A percentile compares a stretch with the other conserved stretches of the same genome.
Conservation (phyloP, 768 basidiomycete genomes). For the Phaffia tasmanica region DNA sequence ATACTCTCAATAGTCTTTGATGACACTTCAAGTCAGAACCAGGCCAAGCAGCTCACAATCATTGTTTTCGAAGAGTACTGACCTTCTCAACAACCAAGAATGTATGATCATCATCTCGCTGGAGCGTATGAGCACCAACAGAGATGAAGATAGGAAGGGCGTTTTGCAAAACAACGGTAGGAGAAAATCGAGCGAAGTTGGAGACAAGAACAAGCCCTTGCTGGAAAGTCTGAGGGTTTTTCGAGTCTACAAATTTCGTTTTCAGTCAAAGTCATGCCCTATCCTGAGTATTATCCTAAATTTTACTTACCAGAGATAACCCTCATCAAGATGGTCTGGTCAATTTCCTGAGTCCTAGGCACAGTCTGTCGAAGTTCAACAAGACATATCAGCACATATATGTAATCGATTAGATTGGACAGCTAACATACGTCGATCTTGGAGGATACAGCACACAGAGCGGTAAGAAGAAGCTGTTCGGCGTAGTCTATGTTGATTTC, state of each 20-base stretch:
- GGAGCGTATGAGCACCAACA: slow-evolving; percentile 98
- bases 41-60: slow-evolving; percentile 2
- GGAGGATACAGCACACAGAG: slow-evolving; percentile 42
- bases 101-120: slow-evolving; percentile 88
- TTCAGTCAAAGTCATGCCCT: slow-evolving; percentile 3
- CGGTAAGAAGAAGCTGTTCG: slow-evolving; percentile 73
- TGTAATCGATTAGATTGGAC: not conserved
- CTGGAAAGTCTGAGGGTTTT: slow-evolving; percentile 88
- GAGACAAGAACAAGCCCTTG: slow-evolving; percentile 82
- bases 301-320: slow-evolving; percentile 57
- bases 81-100: slow-evolving; percentile 92
- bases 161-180: slow-evolving; percentile 83
- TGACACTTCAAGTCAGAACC: not conserved
- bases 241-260: slow-evolving; percentile 48
- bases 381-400: not conserved
- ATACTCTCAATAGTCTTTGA: slow-evolving; percentile 79
- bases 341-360: slow-evolving; percentile 41
- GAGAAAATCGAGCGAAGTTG: slow-evolving; percentile 66
- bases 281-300: not conserved
- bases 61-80: slow-evolving; percentile 21
- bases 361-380: slow-evolving; percentile 38
- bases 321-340: slow-evolving; percentile 76
- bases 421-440: slow-evolving; percentile 26
- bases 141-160: slow-evolving; percentile 98
- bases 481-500: slow-evolving; percentile 56